phyloP scores from a whole-genome alignment of 1,139 yeast species.

The Eremothecium coryli region DNA sequence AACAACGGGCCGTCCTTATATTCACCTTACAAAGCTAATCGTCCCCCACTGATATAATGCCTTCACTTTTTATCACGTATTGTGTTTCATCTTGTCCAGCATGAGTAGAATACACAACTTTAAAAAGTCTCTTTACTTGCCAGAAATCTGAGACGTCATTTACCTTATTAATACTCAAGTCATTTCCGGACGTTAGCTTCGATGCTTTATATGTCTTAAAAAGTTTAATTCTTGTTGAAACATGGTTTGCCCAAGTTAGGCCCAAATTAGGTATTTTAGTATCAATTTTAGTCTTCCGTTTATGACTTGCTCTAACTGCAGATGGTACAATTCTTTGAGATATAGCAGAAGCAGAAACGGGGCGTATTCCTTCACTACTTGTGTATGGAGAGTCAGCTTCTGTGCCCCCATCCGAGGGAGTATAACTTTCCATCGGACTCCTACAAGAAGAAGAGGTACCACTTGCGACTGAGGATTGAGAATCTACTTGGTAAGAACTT shows the following conservation, averaged over 20 bases:
- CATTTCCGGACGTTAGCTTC: conserved; percentile 25
- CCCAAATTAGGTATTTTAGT: conserved; percentile 37
- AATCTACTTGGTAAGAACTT: neutral
- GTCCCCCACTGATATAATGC: conserved; percentile 17
- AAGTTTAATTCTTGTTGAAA: conserved; percentile 35
- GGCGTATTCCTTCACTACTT: neutral
- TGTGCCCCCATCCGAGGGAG: neutral
- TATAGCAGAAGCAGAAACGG: neutral
- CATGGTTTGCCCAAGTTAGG: conserved; percentile 36
- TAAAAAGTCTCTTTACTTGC: conserved; percentile 31
- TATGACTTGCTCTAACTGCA: neutral
- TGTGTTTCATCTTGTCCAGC: conserved; percentile 19
- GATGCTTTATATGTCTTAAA: conserved; percentile 30
- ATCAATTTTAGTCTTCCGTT: conserved; percentile 21
- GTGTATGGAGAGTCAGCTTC: neutral
- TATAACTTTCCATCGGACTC: neutral
- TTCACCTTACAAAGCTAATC: neutral
- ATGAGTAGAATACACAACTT: conserved; percentile 35
- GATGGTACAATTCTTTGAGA: neutral
- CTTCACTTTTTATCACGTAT: conserved; percentile 27
- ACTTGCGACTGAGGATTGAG: neutral
- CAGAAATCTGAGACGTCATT: conserved; percentile 24
- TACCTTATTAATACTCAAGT: conserved; percentile 18
- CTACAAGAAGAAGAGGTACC: neutral
- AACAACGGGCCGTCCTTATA: too few relatives aligned